Evolutionary conservation across 148 eudicot genomes (phyloP), one percentile per base, ranked within the genome.

Genomic region (Chenopodium berlandieri): DNA sequence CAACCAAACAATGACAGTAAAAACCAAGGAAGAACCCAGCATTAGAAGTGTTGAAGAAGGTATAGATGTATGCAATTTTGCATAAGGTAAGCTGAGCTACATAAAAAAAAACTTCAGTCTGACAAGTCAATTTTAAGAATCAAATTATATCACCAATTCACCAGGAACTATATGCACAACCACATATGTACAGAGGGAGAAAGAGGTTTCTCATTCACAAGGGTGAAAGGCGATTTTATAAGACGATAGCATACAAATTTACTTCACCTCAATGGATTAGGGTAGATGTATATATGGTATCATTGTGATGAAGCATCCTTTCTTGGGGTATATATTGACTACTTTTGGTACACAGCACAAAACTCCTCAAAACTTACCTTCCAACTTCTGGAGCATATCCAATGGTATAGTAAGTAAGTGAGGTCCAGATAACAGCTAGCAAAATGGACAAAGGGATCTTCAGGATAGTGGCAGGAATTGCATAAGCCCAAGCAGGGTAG

Each of bases 401-500:
- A 76, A 94, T 93, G 52, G 87, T 85, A 78, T 90, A 93, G 70
- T 93, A 93, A 40, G 98, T 93, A 16, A 95, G 81, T 56, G 85
- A 88, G 34, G 93, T 92, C 94, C 97, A 93, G 8, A 93, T 67
- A 48, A 87, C 23, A 71, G 95, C 82, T 77, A 76, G 86, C 32
- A 93, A 27, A 25, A 95, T 48, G 13, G 98, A 90, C 73, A 90
- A 69, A 32, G 98, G 98, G 79, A 94, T 82, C 86, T 94, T 94
- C 48, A 91, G 82, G 81, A 93, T 86, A 65, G 87, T 78, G 31
- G 93, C 89, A 31, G 98, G 93, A 64, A 94, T 89, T 65, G 97
- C 91, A 83, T 91, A 93, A 10, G 98, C 92, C 97, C 98, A 94
- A 23, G 95, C 91, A 25, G 98, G 98, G 68, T 90, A 94, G 66